phyloP scores from a whole-genome alignment of 1,284 basidiomycete species.

The Sanguinoderma infundibulare region DNA sequence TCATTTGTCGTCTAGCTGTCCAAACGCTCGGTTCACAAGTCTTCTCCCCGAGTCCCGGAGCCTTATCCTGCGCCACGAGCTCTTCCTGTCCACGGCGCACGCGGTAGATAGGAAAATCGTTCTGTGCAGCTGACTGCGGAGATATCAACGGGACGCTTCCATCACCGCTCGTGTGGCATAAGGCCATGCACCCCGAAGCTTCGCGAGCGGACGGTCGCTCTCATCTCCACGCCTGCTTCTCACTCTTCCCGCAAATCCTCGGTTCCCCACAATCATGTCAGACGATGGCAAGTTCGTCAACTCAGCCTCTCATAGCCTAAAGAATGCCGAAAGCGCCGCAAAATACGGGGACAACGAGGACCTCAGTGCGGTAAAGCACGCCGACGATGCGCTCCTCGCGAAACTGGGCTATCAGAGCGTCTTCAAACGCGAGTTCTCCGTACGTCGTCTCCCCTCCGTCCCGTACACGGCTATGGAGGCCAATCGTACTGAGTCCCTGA shows the following conservation, averaged over 20 bases:
- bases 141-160: not conserved
- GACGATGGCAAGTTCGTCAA: not conserved
- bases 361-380: conserved; percentile 38
- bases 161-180: conserved; percentile 1
- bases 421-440: conserved; percentile 79
- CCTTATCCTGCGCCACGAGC: not conserved
- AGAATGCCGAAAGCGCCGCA: not conserved
- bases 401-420: conserved; percentile 76
- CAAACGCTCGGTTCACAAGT: not conserved
- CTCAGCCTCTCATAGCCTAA: not conserved
- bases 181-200: not conserved
- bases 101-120: not conserved
- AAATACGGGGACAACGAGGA: conserved; percentile 8
- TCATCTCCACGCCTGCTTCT: not conserved
- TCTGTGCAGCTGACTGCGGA: not conserved
- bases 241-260: not conserved
- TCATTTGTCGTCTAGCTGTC: not conserved
- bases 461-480: too few species aligned
- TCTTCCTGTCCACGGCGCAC: not conserved
- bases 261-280: conserved; percentile 2
- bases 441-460: conserved; percentile 35
- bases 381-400: conserved; percentile 64
- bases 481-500: not conserved
- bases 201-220: not conserved
- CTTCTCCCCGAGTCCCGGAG: not conserved